Base-by-base conservation (phyloP, 2,329 filamentous ascomycete species). In the Pestalotiopsis sp. region DNA sequence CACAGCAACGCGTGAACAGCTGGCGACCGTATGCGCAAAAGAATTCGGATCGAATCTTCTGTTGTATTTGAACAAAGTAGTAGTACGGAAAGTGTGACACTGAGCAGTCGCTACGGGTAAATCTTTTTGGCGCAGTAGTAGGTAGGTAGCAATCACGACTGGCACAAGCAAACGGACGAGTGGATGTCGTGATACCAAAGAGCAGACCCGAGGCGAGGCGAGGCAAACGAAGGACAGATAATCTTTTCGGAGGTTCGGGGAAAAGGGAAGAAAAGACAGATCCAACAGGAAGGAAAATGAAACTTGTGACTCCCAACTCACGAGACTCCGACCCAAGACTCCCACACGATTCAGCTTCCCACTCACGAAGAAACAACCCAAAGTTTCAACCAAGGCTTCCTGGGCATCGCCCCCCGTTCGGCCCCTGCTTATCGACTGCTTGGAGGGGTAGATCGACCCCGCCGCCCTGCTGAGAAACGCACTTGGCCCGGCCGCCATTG, bases 321-420 rank as follows among this genome's bases (percentile, higher is more conserved):
- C 45, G 45, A 52, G 45, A 52, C 45, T 52, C 17, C 17, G 9
- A n/a, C 45, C 45, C n/a, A 52, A 52, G n/a, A 52, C 45, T 52
- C 45, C 45, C 45, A 36, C 14, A 52, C 45, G 45, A 60, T 60
- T 27, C 20, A 25, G 38, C 39, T 25, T 64, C 41, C 63, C 39
- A 65, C 41, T 56, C 31, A 58, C 45, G 23, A 60, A 67, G 65
- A 67, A 67, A 67, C 65, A 56, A 38, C 52, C 65, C 65, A 67
- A 67, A 67, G 65, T 67, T 67, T 67, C 65, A 67, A 59, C 52
- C 52, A 59, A 60, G 65, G 52, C 56, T 45, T 20, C 57, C 27
- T 59, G 25, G 57, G 23, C 41, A 25, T 25, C 36, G 27, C 63
- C 23, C 41, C 56, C 52, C 65, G 25, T 67, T 67, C 39, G 41